Conservation (phyloP, 345 rosid species). For the Pelargonium nanum region DNA sequence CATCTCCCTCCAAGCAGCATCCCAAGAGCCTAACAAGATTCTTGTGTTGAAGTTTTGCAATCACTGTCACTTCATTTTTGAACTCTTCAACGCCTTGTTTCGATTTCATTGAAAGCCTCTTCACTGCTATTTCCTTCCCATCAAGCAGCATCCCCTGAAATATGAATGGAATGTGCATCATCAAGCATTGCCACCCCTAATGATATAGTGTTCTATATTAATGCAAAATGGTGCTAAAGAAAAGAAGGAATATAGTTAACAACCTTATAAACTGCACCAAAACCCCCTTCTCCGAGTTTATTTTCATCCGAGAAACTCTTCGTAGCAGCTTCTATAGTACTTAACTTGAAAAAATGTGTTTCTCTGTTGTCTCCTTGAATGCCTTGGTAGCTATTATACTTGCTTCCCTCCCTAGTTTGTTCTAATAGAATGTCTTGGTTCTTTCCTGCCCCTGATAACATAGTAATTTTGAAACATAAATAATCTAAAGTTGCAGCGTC, state of each 20-base stretch:
- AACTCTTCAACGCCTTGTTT: conserved; percentile 22
- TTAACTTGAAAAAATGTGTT: not conserved
- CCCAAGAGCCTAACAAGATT: conserved; percentile 22
- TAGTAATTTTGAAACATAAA: not conserved
- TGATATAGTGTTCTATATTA: not conserved
- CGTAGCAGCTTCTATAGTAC: conserved; percentile 19
- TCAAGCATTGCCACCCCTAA: too few species aligned
- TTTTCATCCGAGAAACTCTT: conserved; percentile 22
- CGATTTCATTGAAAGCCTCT: conserved; percentile 15
- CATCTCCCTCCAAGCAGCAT: conserved; percentile 15
- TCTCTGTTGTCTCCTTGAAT: not conserved
- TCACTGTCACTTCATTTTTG: conserved; percentile 15
- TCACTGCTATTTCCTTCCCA: conserved; percentile 17
- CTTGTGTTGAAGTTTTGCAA: conserved; percentile 22
- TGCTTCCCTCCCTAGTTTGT: not conserved
- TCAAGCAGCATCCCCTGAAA: conserved; percentile 5
- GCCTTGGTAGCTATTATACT: not conserved
- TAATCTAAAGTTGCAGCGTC: not conserved
- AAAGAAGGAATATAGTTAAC: too few species aligned
- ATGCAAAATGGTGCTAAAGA: not conserved
- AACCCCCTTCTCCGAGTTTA: conserved; percentile 49
- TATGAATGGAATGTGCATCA: not conserved
- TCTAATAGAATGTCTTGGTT: not conserved
- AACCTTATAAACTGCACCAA: conserved; percentile 43
- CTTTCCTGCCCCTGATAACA: not conserved